A percentile compares a stretch with the other conserved stretches of the same genome.
Evolutionary conservation across 495 filamentous ascomycete species (phyloP).

Genomic region (Penicillium verhagenii): DNA sequence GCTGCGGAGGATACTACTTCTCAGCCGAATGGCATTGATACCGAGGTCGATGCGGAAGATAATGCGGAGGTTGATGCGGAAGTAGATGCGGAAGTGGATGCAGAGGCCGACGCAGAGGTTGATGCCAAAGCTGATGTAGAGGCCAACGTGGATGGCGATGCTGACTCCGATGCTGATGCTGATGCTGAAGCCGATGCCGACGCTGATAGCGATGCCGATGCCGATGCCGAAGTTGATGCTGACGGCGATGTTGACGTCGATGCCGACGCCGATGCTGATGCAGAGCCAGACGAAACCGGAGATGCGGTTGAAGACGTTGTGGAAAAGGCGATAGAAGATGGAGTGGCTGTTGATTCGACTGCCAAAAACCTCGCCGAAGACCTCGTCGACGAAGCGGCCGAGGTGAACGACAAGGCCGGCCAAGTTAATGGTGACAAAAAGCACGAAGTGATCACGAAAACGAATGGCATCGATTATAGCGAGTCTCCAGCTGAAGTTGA

Average conservation of each 20-base stretch:
- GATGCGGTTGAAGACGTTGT: neutral
- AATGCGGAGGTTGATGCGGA: conserved; percentile 6
- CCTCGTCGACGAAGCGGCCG: neutral
- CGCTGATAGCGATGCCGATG: conserved; percentile 21
- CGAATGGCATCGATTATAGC: conserved; percentile 22
- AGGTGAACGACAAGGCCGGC: neutral
- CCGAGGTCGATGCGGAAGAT: conserved; percentile 6
- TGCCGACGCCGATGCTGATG: conserved; percentile 3
- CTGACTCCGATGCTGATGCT: neutral
- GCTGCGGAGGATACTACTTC: conserved; percentile 23
- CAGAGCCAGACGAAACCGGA: conserved; percentile 11
- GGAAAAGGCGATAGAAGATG: neutral
- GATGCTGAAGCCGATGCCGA: neutral
- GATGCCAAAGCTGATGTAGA: neutral
- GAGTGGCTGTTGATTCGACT: neutral
- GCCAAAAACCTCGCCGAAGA: neutral
- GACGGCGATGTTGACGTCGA: conserved; percentile 8
- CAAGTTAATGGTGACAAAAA: neutral
- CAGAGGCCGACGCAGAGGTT: conserved; percentile 1
- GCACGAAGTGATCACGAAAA: conserved; percentile 5
- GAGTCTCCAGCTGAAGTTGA: neutral
- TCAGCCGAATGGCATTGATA: conserved; percentile 19
- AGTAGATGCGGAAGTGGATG: conserved; percentile 31
- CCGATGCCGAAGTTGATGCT: conserved; percentile 1
- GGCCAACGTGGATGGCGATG: neutral